Base-by-base conservation (phyloP, 306 rosid genomes). In the Canavalia ensiformis region DNA sequence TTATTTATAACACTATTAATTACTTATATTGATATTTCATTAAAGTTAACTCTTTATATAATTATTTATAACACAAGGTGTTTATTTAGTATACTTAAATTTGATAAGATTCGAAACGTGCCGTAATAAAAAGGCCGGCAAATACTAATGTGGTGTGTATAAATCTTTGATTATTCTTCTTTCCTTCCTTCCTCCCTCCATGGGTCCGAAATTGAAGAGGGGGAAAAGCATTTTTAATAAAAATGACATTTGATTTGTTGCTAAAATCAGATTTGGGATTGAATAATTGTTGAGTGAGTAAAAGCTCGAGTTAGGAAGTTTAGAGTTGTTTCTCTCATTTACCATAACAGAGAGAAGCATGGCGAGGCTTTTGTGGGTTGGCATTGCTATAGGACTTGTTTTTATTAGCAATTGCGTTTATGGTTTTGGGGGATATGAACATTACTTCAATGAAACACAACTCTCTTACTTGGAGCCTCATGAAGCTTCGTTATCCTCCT, bases 381-480 rank as follows among this genome's bases (percentile, higher is more conserved):
- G 81, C 78, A 80, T 91, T 85, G 79, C 74, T 6, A 13, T 88
- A 59, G 56, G 34, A 83, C 78, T 88, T 51, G 70, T 78, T 86
- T 82, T 75, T 50, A 68, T 75, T 50, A 68, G 85, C 85, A 86
- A 83, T 57, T 87, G 86, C 88, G 94, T 75, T 67, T 52, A 74
- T 86, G 97, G 88, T 57, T 87, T 78, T 80, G 82, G 2, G 52
- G 86, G 74, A 8, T 62, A 18, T 71, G 72, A 71, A 8, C 52
- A 68, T 42, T 6, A 80, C 28, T 74, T 86, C 68, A 91, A 95
- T 74, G 92, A 82, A 88, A 91, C 98, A 58, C 94, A 90, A 75
- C 31, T 86, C 34, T 80, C 95, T 50, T 42, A 87, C 11, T 59
- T 88, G 64, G 96, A 90, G 31, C 84, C 84, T 75, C 86, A 74